These are phyloP conservation scores for Fusarium duplospermum DNA, from an alignment of 2,329 filamentous ascomycete genomes.

Conservation along the genomic window DNA sequence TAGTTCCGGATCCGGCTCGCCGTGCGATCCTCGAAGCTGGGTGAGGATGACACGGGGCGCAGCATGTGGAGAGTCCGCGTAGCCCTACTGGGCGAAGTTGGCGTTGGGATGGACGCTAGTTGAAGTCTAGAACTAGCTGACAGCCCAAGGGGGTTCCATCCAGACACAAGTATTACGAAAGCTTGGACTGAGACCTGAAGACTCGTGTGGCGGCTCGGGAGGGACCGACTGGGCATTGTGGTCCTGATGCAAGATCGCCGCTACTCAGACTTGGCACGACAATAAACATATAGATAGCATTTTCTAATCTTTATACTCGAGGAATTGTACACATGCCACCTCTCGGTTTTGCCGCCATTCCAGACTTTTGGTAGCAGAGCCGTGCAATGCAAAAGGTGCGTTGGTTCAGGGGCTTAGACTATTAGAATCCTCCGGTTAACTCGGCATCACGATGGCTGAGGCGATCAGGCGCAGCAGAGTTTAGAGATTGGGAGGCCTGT, in stretches of 20 bases:
- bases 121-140: conserved; percentile 29
- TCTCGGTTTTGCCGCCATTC: not conserved
- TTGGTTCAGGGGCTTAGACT: not conserved
- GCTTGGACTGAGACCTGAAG: not conserved
- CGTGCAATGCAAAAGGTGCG: not conserved
- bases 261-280: not conserved
- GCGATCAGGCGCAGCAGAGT: not conserved
- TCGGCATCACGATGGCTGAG: not conserved
- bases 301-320: not conserved
- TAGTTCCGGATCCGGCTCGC: conserved; percentile 29
- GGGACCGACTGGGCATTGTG: conserved; percentile 14
- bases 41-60: conserved; percentile 12
- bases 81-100: conserved; percentile 13
- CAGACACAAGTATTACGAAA: not conserved
- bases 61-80: conserved; percentile 23
- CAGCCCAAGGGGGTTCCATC: not conserved
- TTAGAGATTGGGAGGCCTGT: not conserved
- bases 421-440: not conserved
- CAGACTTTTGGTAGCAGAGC: not conserved
- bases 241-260: not conserved
- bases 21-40: conserved; percentile 12
- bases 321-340: not conserved
- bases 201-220: conserved; percentile 20
- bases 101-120: conserved; percentile 21
- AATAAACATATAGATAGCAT: not conserved